These are phyloP conservation scores for Ophiocordyceps camponoti-leonardi DNA, from an alignment of 2,329 filamentous ascomycete genomes.

Conservation along the genomic window DNA sequence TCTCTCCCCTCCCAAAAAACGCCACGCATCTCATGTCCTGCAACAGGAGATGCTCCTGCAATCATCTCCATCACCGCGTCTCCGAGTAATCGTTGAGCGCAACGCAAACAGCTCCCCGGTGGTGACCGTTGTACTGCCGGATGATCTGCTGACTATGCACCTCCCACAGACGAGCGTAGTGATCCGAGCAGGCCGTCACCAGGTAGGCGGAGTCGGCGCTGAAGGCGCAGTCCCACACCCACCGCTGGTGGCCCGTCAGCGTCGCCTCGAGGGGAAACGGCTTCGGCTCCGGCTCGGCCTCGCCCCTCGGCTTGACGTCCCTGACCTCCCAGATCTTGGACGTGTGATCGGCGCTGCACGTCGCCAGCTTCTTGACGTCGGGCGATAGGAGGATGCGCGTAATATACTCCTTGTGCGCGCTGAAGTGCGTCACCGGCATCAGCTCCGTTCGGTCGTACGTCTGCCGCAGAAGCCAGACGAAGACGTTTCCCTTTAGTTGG, in stretches of 20 bases:
- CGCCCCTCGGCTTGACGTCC: constrained; percentile 40
- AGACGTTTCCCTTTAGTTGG: constrained; percentile 67
- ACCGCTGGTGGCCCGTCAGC: constrained; percentile 77
- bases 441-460: constrained; percentile 68
- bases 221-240: constrained; percentile 97
- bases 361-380: constrained; percentile 85
- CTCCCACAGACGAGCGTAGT: constrained; percentile 88
- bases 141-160: constrained; percentile 75
- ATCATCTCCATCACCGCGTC: constrained; percentile 17
- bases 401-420: constrained; percentile 82
- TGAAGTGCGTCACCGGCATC: constrained; percentile 75
- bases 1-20: no score
- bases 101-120: constrained; percentile 80
- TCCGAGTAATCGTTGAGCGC: constrained; percentile 76
- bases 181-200: constrained; percentile 83
- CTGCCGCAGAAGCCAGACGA: constrained; percentile 89
- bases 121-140: constrained; percentile 87
- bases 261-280: constrained; percentile 73
- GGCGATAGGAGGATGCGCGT: constrained; percentile 82
- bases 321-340: constrained; percentile 89
- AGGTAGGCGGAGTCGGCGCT: constrained; percentile 85
- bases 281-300: constrained; percentile 23
- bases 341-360: constrained; percentile 83
- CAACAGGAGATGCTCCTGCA: no score
- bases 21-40: no score